Evolutionary conservation across 2,329 filamentous ascomycete species (phyloP), one percentile per base, ranked within the genome.

Genomic region (Talaromyces sp.): DNA sequence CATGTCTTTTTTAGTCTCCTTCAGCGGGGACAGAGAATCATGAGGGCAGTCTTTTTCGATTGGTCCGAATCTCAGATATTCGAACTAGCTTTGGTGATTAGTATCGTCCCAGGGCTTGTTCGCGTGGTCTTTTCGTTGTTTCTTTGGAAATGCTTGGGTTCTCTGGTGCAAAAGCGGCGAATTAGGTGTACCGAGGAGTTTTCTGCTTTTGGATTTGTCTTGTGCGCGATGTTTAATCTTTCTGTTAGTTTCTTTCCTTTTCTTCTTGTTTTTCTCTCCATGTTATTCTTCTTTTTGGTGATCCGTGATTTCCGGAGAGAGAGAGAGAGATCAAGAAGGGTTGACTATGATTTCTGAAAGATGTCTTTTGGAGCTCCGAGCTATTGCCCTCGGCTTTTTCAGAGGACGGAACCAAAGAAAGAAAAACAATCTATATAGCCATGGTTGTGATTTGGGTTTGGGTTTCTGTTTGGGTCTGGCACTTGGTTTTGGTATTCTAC

Each of bases 401-500:
- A 27, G 24, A 27, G 4, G 24, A 27, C 24, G 9, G 4, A 27
- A 27, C n/a, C 9, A 27, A 27, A 27, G 43, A 27, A 35, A 17
- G 7, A 36, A 27, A 36, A 10, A 35, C 9, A n/a, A n/a, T n/a
- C 9, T 7, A 20, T 35, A 36, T 2, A 24, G 5, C 17, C 14
- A 22, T 20, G 32, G 4, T 44, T 32, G 30, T n/a, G 33, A 41
- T 27, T 41, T 32, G 40, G 30, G 11, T 30, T 30, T 40, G 46
- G 39, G 13, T 51, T 40, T 49, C 32, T 43, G 24, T 46, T 27
- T 45, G 37, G 49, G 24, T 22, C 47, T 36, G 47, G 40, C 33
- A 27, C 11, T 43, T 39, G 22, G 47, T 19, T 42, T 47, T 32
- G 52, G 41, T 40, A 37, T 41, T 46, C 19, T 49, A 48, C 35